Evolutionary conservation across 83 land plant species (phyloP).

Genomic region (Isoetes engelmannii): DNA sequence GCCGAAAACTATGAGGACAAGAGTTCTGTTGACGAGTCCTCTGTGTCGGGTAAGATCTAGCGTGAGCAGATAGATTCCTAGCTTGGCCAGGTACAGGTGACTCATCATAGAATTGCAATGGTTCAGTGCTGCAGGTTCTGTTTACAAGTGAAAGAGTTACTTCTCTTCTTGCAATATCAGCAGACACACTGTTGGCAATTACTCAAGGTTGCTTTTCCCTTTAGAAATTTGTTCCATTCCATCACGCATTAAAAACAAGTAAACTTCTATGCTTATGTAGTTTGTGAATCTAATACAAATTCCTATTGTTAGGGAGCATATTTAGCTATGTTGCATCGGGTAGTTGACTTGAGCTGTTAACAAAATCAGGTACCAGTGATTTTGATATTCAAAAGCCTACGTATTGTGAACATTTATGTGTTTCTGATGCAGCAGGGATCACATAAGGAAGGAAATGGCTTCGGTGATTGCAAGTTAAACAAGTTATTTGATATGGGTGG

Average conservation of each 20-base stretch:
- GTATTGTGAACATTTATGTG: too few relatives aligned
- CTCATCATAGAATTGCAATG: not conserved
- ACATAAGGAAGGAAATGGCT: too few relatives aligned
- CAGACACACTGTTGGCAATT: constrained; percentile 41
- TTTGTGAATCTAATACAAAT: not conserved
- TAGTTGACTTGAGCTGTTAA: too few relatives aligned
- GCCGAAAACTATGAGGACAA: constrained; percentile 13
- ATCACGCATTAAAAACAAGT: not conserved
- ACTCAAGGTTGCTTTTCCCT: constrained; percentile 40
- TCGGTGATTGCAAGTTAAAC: too few relatives aligned
- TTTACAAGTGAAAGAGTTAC: constrained; percentile 42
- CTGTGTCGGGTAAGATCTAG: not conserved
- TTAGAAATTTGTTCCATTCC: too few relatives aligned
- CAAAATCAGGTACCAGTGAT: too few relatives aligned
- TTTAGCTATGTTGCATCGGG: too few relatives aligned
- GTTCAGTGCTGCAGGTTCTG: constrained; percentile 41
- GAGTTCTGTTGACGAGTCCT: constrained; percentile 17
- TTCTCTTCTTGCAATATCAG: constrained; percentile 38
- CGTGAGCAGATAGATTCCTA: not conserved
- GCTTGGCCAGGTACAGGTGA: not conserved
- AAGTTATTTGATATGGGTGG: too few relatives aligned
- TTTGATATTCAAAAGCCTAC: too few relatives aligned
- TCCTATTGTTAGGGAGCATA: not conserved
- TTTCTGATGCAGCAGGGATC: too few relatives aligned
- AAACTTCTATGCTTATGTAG: not conserved